Base-by-base conservation (phyloP, 768 basidiomycete species). In the Pulveroboletus sp. region DNA sequence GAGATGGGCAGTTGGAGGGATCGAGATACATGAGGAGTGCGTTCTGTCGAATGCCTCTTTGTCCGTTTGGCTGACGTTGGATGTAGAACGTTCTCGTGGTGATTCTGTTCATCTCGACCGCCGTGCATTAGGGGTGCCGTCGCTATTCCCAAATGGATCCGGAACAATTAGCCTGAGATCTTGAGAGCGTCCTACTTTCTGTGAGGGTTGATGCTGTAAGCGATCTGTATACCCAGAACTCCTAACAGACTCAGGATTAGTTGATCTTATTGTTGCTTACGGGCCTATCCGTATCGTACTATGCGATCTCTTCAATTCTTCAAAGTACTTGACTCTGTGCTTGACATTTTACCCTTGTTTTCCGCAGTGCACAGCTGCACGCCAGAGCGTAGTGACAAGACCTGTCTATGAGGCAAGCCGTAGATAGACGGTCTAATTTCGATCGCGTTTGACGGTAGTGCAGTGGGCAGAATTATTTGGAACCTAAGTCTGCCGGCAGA, bases 21-120 rank as follows among this genome's bases (percentile, higher is more conserved):
- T 74, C 50, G 70, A 73, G 55, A 57, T 75, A 27, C 68, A 73
- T 22, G 70, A 74, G 48, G 73, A 74, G 70, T 74, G 45, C 47
- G 71, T 72, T 42, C 24, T 49, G 10, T 22, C 3, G 1, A 9
- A n/a, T 29, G n/a, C 30, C 36, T 44, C 45, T 29, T 26, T 39
- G 22, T 13, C 23, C 20, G 14, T 4, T 44, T 46, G 34, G 41
- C 51, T 65, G 51, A 63, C n/a, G 13, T 19, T 35, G 32, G 23
- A 17, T 31, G 22, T 23, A 66, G 64, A 42, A 58, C 64, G 24
- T 68, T 66, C 23, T 66, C 64, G 2, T 66, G 66, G 66, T 66
- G 47, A 68, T 38, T 30, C 14, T 19, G 24, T 38, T 23, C 27
- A 17, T 34, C 10, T 20, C n/a, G n/a, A 7, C 22, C 19, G 32